Conservation (phyloP, 2,329 filamentous ascomycete species). For the Penicillium sp. region DNA sequence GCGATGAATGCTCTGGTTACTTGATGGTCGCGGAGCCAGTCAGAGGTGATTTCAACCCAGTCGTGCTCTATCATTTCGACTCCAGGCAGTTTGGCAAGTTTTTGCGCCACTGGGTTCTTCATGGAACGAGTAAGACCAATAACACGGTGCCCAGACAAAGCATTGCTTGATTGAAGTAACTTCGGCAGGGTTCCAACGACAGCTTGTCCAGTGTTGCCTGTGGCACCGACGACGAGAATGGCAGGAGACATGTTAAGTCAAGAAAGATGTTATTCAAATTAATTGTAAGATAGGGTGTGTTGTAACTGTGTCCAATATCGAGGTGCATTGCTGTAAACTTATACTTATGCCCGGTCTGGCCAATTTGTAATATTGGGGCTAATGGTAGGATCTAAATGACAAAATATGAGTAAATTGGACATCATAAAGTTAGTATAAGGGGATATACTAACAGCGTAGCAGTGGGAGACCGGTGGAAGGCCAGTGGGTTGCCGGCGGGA, state of each 20-base stretch:
- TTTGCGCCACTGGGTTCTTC: conserved; percentile 16
- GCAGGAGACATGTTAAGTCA: conserved; percentile 31
- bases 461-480: no score
- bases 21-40: conserved; percentile 41
- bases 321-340: not conserved
- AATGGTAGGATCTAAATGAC: no score
- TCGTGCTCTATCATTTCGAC: conserved; percentile 37
- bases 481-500: no score
- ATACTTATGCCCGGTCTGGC: not conserved
- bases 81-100: conserved; percentile 32
- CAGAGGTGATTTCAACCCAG: conserved; percentile 40
- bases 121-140: conserved; percentile 35
- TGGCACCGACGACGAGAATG: conserved; percentile 39
- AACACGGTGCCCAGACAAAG: conserved; percentile 21
- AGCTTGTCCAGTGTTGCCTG: conserved; percentile 38
- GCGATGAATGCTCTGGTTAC: conserved; percentile 43
- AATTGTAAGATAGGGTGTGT: not conserved
- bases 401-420: no score
- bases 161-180: conserved; percentile 18
- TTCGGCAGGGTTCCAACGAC: conserved; percentile 28
- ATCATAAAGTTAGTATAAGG: not conserved
- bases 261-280: not conserved
- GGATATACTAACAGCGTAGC: not conserved
- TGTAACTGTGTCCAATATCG: not conserved
- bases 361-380: not conserved